Evolutionary conservation across 805 yeast species (phyloP).

Genomic region (Ogataea ramenticola): DNA sequence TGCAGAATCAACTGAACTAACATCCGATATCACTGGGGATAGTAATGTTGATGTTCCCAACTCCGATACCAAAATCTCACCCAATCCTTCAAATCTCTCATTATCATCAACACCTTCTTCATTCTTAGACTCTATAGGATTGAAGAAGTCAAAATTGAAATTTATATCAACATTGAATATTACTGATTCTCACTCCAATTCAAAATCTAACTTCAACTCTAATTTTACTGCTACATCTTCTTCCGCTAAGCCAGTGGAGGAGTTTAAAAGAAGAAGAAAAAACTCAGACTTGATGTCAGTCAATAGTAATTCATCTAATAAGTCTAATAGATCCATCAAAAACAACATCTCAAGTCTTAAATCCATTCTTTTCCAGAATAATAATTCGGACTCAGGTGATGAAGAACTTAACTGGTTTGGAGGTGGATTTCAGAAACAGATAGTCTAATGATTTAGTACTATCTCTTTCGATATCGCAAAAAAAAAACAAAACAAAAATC

Average conservation of each 20-base stretch:
- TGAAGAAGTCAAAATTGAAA: background rate
- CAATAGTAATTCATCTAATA: background rate
- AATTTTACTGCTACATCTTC: too few species aligned
- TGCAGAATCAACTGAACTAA: background rate
- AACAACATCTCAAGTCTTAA: background rate
- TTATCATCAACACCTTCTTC: background rate
- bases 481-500: too few species aligned
- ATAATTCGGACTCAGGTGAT: slow-evolving; percentile 10
- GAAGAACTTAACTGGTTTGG: slow-evolving; percentile 20
- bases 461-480: too few species aligned
- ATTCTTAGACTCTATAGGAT: background rate
- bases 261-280: background rate
- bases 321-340: background rate
- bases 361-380: background rate
- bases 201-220: background rate
- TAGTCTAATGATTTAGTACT: slow-evolving; percentile 4
- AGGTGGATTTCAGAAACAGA: slow-evolving; percentile 12
- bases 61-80: background rate
- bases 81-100: background rate
- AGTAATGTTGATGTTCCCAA: too few species aligned
- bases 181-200: too few species aligned
- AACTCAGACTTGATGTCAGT: background rate
- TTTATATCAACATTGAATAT: background rate
- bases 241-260: background rate
- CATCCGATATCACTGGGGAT: too few species aligned